Percentiles rank a stretch among this genome's conserved stretches.
phyloP scores from a whole-genome alignment of 148 eudicot genomes.

The Chenopodium berlandieri region DNA sequence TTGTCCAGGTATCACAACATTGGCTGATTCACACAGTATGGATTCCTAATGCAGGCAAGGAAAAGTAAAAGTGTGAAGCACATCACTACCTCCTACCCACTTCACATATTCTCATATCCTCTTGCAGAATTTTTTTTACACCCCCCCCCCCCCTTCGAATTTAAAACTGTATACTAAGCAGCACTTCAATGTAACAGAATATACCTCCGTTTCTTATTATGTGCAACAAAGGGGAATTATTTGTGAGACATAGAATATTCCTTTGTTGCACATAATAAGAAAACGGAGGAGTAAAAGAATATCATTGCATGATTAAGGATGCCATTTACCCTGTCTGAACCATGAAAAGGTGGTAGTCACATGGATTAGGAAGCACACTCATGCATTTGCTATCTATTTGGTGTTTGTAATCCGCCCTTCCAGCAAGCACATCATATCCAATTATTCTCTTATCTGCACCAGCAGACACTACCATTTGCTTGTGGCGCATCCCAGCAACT shows the following conservation, averaged over 20 bases:
- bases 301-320: not conserved
- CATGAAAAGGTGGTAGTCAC: conserved; percentile 94
- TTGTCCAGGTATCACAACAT: not conserved
- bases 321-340: conserved; percentile 89
- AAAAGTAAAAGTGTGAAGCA: not conserved
- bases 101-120: not conserved
- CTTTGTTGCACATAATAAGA: too few species aligned
- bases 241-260: too few species aligned
- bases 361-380: conserved; percentile 92
- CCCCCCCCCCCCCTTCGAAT: not conserved
- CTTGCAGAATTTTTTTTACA: not conserved
- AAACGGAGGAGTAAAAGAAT: not conserved
- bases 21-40: not conserved
- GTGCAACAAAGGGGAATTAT: too few species aligned
- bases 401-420: conserved; percentile 75
- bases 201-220: too few species aligned
- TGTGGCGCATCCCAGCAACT: conserved; percentile 91
- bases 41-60: not conserved
- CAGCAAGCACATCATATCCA: conserved; percentile 66
- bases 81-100: not conserved
- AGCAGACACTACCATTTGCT: conserved; percentile 67
- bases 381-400: conserved; percentile 97
- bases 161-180: not conserved
- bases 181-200: not conserved
- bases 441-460: conserved; percentile 89